Conservation (phyloP, 768 basidiomycete species). For the Calocybe cyanea region DNA sequence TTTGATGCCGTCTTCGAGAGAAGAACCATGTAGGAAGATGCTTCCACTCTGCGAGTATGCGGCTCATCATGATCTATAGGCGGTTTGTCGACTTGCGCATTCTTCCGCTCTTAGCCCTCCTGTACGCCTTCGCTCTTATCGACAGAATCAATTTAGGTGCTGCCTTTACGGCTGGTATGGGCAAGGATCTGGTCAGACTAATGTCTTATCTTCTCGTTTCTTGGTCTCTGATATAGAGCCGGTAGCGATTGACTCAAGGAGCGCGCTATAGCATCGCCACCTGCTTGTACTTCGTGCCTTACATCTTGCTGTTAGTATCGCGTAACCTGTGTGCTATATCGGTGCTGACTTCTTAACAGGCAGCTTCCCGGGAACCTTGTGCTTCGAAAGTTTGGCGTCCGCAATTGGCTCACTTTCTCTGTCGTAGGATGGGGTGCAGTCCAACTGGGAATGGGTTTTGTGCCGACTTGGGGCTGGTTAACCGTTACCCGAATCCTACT, state of each 20-base stretch:
- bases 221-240: conserved; percentile 4
- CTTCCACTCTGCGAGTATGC: conserved; percentile 1
- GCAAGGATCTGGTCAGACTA: conserved; percentile 28
- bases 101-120: conserved; percentile 35
- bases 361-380: conserved; percentile 45
- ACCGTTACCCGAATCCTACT: conserved; percentile 40
- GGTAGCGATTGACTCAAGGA: conserved; percentile 28
- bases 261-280: conserved; percentile 38
- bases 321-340: not conserved
- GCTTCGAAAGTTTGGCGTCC: conserved; percentile 38
- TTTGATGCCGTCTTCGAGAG: conserved; percentile 28
- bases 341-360: conserved; percentile 20
- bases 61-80: conserved; percentile 19
- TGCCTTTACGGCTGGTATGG: conserved; percentile 43
- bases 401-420: conserved; percentile 40
- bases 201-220: not conserved
- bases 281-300: conserved; percentile 42
- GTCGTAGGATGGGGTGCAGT: conserved; percentile 41
- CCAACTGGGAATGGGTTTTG: conserved; percentile 43
- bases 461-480: conserved; percentile 36
- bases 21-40: conserved; percentile 29
- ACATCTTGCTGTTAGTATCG: conserved; percentile 35
- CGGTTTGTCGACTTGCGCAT: conserved; percentile 39
- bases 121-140: conserved; percentile 40
- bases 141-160: conserved; percentile 42